These are phyloP conservation scores for Penicillium sp. DNA, from an alignment of 2,329 filamentous ascomycete species.

Conservation along the genomic window DNA sequence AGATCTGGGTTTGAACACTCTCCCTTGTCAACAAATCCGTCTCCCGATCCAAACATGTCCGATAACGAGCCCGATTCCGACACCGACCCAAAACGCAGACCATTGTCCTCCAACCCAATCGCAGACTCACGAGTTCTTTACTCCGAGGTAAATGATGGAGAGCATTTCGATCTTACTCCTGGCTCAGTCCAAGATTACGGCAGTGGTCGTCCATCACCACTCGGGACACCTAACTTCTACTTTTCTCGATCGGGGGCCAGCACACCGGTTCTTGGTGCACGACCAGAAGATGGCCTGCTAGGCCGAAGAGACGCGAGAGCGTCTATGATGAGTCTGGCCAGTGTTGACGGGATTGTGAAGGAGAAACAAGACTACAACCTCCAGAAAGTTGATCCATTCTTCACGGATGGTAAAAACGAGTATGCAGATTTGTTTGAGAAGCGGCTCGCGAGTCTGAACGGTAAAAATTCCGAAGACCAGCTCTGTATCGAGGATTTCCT, in stretches of 20 bases:
- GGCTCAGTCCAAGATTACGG: not conserved
- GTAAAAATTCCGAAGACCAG: constrained; percentile 58
- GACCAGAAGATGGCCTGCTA: not conserved
- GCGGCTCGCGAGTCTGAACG: constrained; percentile 57
- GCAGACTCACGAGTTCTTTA: constrained; percentile 5
- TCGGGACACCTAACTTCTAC: constrained; percentile 6
- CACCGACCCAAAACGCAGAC: not conserved
- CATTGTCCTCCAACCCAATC: not conserved
- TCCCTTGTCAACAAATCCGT: not conserved
- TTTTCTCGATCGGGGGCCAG: constrained; percentile 8
- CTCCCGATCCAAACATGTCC: not conserved
- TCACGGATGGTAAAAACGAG: constrained; percentile 64
- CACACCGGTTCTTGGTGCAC: not conserved
- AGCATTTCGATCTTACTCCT: not conserved
- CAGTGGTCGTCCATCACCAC: constrained; percentile 1
- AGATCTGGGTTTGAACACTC: constrained; percentile 1
- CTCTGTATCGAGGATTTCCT: constrained; percentile 68
- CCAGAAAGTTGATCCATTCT: constrained; percentile 68
- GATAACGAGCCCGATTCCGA: constrained; percentile 1
- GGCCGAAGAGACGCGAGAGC: constrained; percentile 40
- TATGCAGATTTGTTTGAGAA: constrained; percentile 62
- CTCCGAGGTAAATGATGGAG: constrained; percentile 4
- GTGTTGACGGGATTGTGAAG: constrained; percentile 54
- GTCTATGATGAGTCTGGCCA: constrained; percentile 57
- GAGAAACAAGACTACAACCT: constrained; percentile 62